Percentiles rank a stretch among this genome's conserved stretches.
phyloP scores from a whole-genome alignment of 2,329 filamentous ascomycete species.

The Colletotrichum eremochloae region DNA sequence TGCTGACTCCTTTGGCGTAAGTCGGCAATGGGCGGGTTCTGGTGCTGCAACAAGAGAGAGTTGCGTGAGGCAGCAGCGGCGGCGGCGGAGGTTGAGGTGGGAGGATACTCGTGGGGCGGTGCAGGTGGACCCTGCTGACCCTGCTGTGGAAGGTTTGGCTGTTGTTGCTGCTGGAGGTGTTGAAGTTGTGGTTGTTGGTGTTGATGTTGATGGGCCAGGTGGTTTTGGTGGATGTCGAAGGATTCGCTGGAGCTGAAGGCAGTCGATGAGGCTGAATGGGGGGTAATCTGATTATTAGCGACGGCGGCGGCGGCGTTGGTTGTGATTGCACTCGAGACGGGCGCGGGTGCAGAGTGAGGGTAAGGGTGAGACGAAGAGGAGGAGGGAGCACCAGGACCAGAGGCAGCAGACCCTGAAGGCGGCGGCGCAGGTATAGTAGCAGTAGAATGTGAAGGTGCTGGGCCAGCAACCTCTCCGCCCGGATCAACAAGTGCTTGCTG shows the following conservation, averaged over 20 bases:
- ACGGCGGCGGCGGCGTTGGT: constrained; percentile 45
- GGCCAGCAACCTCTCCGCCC: constrained; percentile 49
- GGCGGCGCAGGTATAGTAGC: constrained; percentile 29
- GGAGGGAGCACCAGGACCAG: constrained; percentile 42
- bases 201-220: constrained; percentile 48
- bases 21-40: constrained; percentile 48
- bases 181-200: constrained; percentile 45
- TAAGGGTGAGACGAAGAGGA: constrained; percentile 17
- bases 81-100: constrained; percentile 48
- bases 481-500: constrained; percentile 67
- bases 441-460: constrained; percentile 41
- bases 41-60: constrained; percentile 42
- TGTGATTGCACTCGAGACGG: constrained; percentile 42
- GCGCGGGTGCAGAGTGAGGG: constrained; percentile 38
- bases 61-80: constrained; percentile 51
- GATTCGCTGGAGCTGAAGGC: constrained; percentile 63
- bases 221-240: constrained; percentile 52
- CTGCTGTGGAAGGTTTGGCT: constrained; percentile 47
- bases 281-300: constrained; percentile 48
- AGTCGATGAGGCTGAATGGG: constrained; percentile 62
- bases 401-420: constrained; percentile 29
- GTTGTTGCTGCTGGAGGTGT: constrained; percentile 50
- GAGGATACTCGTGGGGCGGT: constrained; percentile 47
- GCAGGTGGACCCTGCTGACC: constrained; percentile 49
- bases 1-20: constrained; percentile 53